These are phyloP conservation scores for Fragaria iinumae DNA, from an alignment of 306 rosid genomes.

Conservation along the genomic window DNA sequence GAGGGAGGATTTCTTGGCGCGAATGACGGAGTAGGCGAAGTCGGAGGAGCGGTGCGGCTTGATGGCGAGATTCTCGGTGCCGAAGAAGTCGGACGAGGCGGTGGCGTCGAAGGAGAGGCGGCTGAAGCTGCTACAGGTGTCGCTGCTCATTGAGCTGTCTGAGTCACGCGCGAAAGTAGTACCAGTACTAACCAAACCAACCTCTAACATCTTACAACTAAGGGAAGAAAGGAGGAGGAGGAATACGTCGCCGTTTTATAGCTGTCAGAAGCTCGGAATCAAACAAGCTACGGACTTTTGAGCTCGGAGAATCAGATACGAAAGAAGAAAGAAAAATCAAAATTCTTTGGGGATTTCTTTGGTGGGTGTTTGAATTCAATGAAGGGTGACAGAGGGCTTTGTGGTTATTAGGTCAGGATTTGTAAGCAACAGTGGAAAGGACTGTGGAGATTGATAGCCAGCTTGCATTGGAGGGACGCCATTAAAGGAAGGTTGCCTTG, in stretches of 20 bases:
- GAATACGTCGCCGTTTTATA: slow-evolving; percentile 4
- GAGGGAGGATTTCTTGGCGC: slow-evolving; percentile 48
- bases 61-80: slow-evolving; percentile 36
- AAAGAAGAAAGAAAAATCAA: background rate
- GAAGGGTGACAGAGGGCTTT: background rate
- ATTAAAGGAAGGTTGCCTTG: slow-evolving; percentile 19
- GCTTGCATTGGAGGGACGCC: slow-evolving; percentile 19
- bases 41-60: slow-evolving; percentile 97
- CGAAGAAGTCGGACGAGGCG: slow-evolving; percentile 22
- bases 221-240: background rate
- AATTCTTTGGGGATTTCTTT: background rate
- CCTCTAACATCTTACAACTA: slow-evolving; percentile 54
- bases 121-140: slow-evolving; percentile 88
- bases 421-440: slow-evolving; percentile 6
- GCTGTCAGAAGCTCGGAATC: background rate
- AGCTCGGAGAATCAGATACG: slow-evolving; percentile 11
- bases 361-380: background rate
- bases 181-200: background rate
- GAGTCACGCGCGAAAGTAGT: slow-evolving; percentile 47
- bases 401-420: slow-evolving; percentile 1
- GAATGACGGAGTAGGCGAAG: slow-evolving; percentile 83
- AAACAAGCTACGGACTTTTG: background rate
- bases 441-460: background rate
- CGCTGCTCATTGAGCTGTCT: slow-evolving; percentile 82
- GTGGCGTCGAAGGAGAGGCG: slow-evolving; percentile 79